phyloP scores from a whole-genome alignment of 2,329 filamentous ascomycete genomes.

The Hymenoscyphus repandus region DNA sequence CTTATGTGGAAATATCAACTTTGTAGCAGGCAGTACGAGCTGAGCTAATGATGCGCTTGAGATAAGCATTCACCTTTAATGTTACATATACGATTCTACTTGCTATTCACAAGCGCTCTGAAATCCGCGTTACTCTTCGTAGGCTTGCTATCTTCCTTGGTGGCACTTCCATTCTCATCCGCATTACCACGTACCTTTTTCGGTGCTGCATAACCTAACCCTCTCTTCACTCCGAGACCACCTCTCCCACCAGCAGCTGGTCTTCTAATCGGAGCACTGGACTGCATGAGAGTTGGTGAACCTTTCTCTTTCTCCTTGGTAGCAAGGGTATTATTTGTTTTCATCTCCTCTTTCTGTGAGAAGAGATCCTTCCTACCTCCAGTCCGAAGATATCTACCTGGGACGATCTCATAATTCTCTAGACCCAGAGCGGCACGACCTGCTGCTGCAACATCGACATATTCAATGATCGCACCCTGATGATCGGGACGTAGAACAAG shows the following conservation, averaged over 20 bases:
- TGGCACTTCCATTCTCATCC: not conserved
- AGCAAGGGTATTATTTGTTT: conserved; percentile 37
- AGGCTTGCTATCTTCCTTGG: conserved; percentile 20
- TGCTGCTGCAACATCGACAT: conserved; percentile 56
- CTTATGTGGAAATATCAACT: too few species aligned
- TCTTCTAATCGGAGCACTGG: conserved; percentile 28
- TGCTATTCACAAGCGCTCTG: conserved; percentile 37
- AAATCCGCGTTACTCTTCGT: conserved; percentile 54
- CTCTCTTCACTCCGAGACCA: conserved; percentile 31
- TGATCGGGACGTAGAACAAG: conserved; percentile 76
- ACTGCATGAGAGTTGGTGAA: conserved; percentile 32
- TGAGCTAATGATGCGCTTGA: too few species aligned
- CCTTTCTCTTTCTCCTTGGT: conserved; percentile 30
- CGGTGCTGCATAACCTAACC: conserved; percentile 28
- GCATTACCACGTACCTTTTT: conserved; percentile 2
- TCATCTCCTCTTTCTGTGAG: conserved; percentile 42
- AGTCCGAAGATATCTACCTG: conserved; percentile 46
- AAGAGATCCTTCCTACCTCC: conserved; percentile 52
- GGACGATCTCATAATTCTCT: conserved; percentile 48
- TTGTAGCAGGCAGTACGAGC: too few species aligned
- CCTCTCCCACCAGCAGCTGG: conserved; percentile 34
- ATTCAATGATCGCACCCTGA: conserved; percentile 83
- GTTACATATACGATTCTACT: not conserved
- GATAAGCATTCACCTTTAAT: not conserved
- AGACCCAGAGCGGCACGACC: conserved; percentile 65